phyloP scores from a whole-genome alignment of 1,139 yeast species.

The Kodamaea ohmeri region DNA sequence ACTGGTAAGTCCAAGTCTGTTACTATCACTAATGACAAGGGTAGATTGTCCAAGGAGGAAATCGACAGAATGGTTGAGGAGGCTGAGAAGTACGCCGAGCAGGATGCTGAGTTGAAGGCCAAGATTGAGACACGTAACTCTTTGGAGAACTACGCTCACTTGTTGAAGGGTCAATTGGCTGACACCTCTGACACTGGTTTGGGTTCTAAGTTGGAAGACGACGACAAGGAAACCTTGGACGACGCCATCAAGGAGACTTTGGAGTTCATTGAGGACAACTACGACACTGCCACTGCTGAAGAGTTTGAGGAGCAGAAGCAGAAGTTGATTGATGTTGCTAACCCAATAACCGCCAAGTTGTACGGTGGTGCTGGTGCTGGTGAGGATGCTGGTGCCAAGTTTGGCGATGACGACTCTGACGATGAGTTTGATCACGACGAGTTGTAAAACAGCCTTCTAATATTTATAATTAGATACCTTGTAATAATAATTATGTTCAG shows the following conservation, averaged over 20 bases:
- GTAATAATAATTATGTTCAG: slow-evolving; percentile 10
- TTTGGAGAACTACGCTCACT: slow-evolving; percentile 47
- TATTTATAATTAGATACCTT: slow-evolving; percentile 8
- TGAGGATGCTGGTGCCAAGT: slow-evolving; percentile 40
- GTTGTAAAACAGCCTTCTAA: slow-evolving; percentile 26
- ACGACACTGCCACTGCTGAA: slow-evolving; percentile 82
- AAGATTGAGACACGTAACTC: slow-evolving; percentile 68
- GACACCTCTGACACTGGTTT: slow-evolving; percentile 62
- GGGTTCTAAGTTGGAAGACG: slow-evolving; percentile 79
- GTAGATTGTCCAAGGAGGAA: slow-evolving; percentile 90
- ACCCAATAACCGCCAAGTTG: slow-evolving; percentile 89
- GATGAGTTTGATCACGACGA: slow-evolving; percentile 64
- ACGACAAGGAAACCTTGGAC: slow-evolving; percentile 84
- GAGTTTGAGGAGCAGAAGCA: slow-evolving; percentile 94
- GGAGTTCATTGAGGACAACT: slow-evolving; percentile 88
- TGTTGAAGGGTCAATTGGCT: slow-evolving; percentile 53
- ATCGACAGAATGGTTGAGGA: slow-evolving; percentile 94
- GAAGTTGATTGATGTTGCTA: slow-evolving; percentile 76
- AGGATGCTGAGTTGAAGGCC: slow-evolving; percentile 76
- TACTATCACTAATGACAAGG: slow-evolving; percentile 95
- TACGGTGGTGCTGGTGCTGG: slow-evolving; percentile 51
- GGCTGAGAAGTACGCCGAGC: slow-evolving; percentile 87
- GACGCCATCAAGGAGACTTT: slow-evolving; percentile 87
- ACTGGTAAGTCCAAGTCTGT: slow-evolving; percentile 81
- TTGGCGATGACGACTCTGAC: slow-evolving; percentile 57